Evolutionary conservation across 805 yeast genomes (phyloP), one percentile per base, ranked within the genome.

Genomic region (Candida sithepensis): DNA sequence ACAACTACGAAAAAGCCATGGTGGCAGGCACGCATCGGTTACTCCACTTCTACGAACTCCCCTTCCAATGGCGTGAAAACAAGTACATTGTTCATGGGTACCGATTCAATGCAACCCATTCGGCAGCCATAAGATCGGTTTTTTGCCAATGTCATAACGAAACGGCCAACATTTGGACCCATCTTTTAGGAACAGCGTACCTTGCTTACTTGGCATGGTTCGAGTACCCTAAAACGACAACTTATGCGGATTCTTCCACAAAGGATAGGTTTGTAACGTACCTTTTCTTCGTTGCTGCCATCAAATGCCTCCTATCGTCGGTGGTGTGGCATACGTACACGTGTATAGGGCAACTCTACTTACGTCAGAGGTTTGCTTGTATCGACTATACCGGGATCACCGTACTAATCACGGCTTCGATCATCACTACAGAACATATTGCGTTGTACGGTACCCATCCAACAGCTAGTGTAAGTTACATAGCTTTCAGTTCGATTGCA

Each of bases 311-410:
- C 48, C 49, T 80, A 7, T 85, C 92, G 39, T 89, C 97, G 1
- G 81, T 84, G 2, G 68, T 84, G 38, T 92, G 97, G 97, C 99
- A 92, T 67, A 87, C 97, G 3, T 91, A 89, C 67, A 80, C 85
- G 49, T 83, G 89, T 51, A 86, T 89, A 53, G 80, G 92, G 16
- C 75, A 76, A 43, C 65, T 85, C 40, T 59, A 71, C 19, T 64
- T 81, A 52, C 77, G 96, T 63, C 75, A 82, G 54, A 78, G 81
- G 45, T 88, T 87, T 68, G 97, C 97, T 0, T 94, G 99, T 65
- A 81, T 91, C 39, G 99, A 92, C 69, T 92, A 92, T 66, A 85
- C 96, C 6, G 99, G 99, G 2, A 92, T 92, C 55, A 89, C 97
- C 0, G 77, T 90, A 13, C 71, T 94, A 54, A 91, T 92, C 57